These are phyloP conservation scores for Eucalyptus globulus DNA, from an alignment of 345 rosid genomes.

Conservation along the genomic window DNA sequence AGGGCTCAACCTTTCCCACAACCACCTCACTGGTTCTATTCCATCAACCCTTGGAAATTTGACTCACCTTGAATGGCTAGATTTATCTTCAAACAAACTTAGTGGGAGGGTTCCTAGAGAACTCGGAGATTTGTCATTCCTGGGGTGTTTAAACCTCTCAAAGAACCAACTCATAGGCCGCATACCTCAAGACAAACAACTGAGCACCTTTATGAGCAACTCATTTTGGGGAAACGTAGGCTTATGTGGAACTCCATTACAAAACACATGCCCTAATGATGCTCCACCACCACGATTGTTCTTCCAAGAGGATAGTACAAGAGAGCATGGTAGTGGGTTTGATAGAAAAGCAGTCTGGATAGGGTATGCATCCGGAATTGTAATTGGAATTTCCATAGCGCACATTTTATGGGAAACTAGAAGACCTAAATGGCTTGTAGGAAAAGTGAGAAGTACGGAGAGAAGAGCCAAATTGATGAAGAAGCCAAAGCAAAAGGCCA, in stretches of 20 bases:
- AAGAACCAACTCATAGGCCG: no score
- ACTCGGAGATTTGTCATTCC: no score
- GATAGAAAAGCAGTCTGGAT: background rate
- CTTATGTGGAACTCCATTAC: background rate
- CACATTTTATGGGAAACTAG: background rate
- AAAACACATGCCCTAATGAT: background rate
- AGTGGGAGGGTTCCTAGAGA: no score
- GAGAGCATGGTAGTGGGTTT: background rate
- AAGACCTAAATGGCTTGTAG: background rate
- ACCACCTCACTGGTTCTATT: background rate
- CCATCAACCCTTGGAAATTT: no score
- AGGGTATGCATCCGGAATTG: background rate
- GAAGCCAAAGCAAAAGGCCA: background rate
- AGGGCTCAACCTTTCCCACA: background rate
- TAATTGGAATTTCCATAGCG: background rate
- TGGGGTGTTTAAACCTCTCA: no score
- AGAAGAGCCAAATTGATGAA: background rate
- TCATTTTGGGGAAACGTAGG: background rate
- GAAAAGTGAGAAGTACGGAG: background rate
- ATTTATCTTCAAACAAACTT: no score
- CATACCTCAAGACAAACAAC: background rate
- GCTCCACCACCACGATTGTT: background rate
- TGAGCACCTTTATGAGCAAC: background rate
- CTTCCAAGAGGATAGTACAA: background rate
- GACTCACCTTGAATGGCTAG: no score